Percentiles rank a stretch among this genome's conserved stretches.
phyloP scores from a whole-genome alignment of 73 alveolate genomes.

The Stentor coeruleus region DNA sequence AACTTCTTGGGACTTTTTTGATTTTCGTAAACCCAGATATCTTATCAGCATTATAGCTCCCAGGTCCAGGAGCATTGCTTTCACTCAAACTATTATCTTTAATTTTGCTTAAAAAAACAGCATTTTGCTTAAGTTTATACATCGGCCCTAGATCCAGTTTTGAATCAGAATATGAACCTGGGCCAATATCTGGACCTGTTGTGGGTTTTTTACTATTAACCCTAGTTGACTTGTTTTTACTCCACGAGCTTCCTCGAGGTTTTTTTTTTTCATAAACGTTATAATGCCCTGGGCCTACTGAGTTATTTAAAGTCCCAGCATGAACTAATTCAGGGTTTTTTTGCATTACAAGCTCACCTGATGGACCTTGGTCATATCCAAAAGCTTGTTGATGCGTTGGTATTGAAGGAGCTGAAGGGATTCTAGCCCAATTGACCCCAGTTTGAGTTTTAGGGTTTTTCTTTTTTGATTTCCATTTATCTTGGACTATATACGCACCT shows the following conservation, averaged over 20 bases:
- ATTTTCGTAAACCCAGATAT: constrained; percentile 35
- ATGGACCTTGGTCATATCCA: constrained; percentile 59
- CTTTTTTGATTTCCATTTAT: background rate
- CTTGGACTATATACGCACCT: constrained; percentile 28
- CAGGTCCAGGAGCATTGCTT: constrained; percentile 68
- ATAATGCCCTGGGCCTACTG: constrained; percentile 75
- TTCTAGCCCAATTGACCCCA: constrained; percentile 23
- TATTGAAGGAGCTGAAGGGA: constrained; percentile 49
- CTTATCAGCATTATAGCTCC: constrained; percentile 40
- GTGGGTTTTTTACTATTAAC: background rate
- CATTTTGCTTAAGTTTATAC: constrained; percentile 57
- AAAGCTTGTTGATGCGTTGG: constrained; percentile 66
- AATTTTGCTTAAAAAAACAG: constrained; percentile 56
- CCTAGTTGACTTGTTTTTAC: constrained; percentile 28
- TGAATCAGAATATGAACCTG: constrained; percentile 57
- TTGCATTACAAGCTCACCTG: constrained; percentile 53
- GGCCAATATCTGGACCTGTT: constrained; percentile 53
- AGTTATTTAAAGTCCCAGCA: constrained; percentile 46
- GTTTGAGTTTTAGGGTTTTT: background rate
- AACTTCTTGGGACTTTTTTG: constrained; percentile 51
- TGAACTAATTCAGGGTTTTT: constrained; percentile 45
- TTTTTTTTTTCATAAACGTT: constrained; percentile 26
- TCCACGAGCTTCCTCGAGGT: constrained; percentile 50
- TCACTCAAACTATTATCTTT: constrained; percentile 46
- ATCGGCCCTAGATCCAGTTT: constrained; percentile 61